phyloP scores from a whole-genome alignment of 768 basidiomycete species.

The Boletus tomentosulus region DNA sequence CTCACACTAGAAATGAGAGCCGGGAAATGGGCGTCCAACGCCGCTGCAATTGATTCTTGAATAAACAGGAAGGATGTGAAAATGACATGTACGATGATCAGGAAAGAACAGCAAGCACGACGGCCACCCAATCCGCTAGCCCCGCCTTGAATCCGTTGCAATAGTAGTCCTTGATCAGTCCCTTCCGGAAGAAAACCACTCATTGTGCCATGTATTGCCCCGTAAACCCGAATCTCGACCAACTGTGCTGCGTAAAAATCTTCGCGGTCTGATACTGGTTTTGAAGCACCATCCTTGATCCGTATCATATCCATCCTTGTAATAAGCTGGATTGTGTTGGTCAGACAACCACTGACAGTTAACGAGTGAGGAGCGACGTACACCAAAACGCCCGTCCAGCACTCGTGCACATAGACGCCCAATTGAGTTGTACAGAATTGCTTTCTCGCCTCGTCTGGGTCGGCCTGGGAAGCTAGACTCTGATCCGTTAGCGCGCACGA shows the following conservation, averaged over 20 bases:
- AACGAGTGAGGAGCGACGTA: conserved; percentile 26
- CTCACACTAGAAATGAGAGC: too few species aligned
- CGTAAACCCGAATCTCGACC: conserved; percentile 54
- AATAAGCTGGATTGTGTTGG: conserved; percentile 41
- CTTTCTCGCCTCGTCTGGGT: conserved; percentile 42
- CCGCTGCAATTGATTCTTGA: neutral
- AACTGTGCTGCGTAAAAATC: conserved; percentile 46
- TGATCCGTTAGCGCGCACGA: conserved; percentile 45
- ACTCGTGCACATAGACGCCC: conserved; percentile 50
- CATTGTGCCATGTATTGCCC: conserved; percentile 48
- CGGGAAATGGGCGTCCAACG: too few species aligned
- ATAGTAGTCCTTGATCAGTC: conserved; percentile 10
- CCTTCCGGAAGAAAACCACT: conserved; percentile 6
- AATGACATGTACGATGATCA: neutral
- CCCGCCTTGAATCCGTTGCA: conserved; percentile 14
- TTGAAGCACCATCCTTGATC: conserved; percentile 72
- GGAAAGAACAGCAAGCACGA: conserved; percentile 11
- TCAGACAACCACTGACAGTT: neutral
- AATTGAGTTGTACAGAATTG: conserved; percentile 58
- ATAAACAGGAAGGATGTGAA: too few species aligned
- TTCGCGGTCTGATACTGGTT: conserved; percentile 47
- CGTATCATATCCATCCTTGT: conserved; percentile 54
- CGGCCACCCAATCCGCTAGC: conserved; percentile 10
- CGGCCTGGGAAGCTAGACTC: conserved; percentile 45
- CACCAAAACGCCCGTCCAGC: conserved; percentile 73